Evolutionary conservation across 1,284 basidiomycete genomes (phyloP).

Genomic region (Cryptococcus sp.): DNA sequence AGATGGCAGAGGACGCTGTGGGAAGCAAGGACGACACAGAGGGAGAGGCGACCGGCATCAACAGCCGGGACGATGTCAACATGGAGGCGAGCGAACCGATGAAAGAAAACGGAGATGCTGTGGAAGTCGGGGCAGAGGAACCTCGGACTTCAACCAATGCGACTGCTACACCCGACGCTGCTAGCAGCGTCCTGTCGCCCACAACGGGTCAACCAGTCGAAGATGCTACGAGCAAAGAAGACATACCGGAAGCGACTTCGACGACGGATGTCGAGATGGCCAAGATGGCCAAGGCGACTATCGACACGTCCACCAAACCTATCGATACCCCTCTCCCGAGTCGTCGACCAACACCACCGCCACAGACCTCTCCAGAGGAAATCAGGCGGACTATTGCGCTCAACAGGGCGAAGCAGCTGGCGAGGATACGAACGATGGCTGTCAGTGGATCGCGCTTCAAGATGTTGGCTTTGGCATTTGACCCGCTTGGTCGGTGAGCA

Average conservation of each 20-base stretch:
- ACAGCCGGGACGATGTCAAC: background rate
- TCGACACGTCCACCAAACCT: background rate
- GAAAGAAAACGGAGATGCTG: slow-evolving; percentile 5
- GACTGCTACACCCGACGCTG: background rate
- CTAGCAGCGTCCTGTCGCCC: no score
- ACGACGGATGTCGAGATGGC: slow-evolving; percentile 15
- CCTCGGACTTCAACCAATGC: background rate
- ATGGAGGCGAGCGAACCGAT: slow-evolving; percentile 1
- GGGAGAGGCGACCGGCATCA: background rate
- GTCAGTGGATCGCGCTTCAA: slow-evolving; percentile 13
- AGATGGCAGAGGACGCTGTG: no score
- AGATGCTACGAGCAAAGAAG: background rate
- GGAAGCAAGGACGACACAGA: no score
- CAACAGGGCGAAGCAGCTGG: slow-evolving; percentile 23
- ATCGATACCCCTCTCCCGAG: background rate
- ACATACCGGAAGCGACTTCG: background rate
- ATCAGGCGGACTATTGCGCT: slow-evolving; percentile 7
- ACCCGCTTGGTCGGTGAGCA: slow-evolving; percentile 5
- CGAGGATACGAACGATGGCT: slow-evolving; percentile 19
- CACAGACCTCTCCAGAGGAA: background rate
- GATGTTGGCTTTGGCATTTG: slow-evolving; percentile 20
- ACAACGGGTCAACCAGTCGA: no score
- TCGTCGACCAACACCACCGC: background rate
- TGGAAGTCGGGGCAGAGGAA: slow-evolving; percentile 7
- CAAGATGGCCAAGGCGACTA: no score